Conservation (phyloP, 148 eudicot genomes). For the Oxyria digyna region DNA sequence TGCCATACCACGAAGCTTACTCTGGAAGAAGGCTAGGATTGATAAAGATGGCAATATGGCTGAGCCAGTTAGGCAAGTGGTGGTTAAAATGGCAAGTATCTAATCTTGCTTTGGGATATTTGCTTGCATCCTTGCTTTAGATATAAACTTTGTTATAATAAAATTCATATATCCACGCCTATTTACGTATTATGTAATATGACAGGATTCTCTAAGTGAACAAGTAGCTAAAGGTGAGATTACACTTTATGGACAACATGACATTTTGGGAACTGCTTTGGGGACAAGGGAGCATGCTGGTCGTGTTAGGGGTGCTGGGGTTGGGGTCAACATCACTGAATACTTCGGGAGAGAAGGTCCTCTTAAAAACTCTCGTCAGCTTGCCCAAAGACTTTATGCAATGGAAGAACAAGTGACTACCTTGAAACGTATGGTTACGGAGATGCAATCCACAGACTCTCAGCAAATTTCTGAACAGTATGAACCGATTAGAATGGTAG, state of each 20-base stretch:
- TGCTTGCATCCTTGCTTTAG: too few relatives aligned
- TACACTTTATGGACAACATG: background rate
- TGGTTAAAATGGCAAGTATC: background rate
- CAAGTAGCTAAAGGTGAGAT: background rate
- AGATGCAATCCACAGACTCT: background rate
- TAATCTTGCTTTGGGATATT: background rate
- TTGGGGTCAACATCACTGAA: background rate
- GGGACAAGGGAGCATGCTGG: slow-evolving; percentile 7
- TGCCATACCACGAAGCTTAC: background rate
- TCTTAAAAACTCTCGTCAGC: background rate
- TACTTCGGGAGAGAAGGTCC: background rate
- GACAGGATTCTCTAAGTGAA: background rate
- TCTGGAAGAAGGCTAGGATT: slow-evolving; percentile 7
- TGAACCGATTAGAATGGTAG: background rate
- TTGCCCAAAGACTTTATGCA: background rate
- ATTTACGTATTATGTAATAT: background rate
- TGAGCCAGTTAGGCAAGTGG: slow-evolving; percentile 6
- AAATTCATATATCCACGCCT: background rate
- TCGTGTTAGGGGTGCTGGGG: slow-evolving; percentile 11
- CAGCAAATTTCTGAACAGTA: background rate
- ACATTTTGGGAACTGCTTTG: slow-evolving; percentile 2
- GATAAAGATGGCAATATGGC: background rate
- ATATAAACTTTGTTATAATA: background rate
- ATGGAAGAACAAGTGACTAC: background rate
- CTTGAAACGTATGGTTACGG: background rate